These are phyloP conservation scores for Jamesozyma spencerorum DNA, from an alignment of 805 yeast genomes.

Conservation along the genomic window DNA sequence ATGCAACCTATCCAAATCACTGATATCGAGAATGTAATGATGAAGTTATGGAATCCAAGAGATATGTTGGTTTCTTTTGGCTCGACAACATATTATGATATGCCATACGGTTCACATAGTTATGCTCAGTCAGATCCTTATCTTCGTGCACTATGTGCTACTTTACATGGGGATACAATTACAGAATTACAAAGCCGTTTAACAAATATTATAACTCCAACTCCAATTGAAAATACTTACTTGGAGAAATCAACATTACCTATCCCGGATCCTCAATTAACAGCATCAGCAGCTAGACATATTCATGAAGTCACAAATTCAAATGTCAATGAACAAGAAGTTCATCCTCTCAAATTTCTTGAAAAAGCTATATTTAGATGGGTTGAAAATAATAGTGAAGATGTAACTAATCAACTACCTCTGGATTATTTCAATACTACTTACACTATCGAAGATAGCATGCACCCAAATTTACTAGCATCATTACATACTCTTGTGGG, in stretches of 20 bases:
- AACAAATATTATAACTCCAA: conserved; percentile 2
- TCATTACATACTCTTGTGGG: conserved; percentile 6
- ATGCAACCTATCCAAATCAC: neutral
- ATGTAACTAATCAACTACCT: conserved; percentile 8
- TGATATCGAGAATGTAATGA: conserved; percentile 2
- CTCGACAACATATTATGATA: conserved; percentile 12
- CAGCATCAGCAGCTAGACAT: too few species aligned
- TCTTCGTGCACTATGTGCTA: conserved; percentile 10
- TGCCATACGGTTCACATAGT: conserved; percentile 13
- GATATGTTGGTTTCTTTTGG: conserved; percentile 13
- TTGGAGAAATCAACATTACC: neutral
- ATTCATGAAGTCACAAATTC: too few species aligned
- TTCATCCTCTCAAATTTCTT: conserved; percentile 11
- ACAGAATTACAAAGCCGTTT: conserved; percentile 10
- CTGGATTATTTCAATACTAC: conserved; percentile 10
- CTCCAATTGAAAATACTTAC: neutral
- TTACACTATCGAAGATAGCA: conserved; percentile 10
- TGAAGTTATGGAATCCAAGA: conserved; percentile 13
- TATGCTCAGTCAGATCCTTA: conserved; percentile 11
- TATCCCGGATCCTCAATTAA: neutral
- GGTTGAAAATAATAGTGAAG: conserved; percentile 7
- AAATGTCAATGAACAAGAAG: neutral
- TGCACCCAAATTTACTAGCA: conserved; percentile 7
- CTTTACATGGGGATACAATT: conserved; percentile 14
- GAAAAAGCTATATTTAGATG: conserved; percentile 15